Base-by-base conservation (phyloP, 768 basidiomycete species). In the Pleurotus salmoneostramineus region DNA sequence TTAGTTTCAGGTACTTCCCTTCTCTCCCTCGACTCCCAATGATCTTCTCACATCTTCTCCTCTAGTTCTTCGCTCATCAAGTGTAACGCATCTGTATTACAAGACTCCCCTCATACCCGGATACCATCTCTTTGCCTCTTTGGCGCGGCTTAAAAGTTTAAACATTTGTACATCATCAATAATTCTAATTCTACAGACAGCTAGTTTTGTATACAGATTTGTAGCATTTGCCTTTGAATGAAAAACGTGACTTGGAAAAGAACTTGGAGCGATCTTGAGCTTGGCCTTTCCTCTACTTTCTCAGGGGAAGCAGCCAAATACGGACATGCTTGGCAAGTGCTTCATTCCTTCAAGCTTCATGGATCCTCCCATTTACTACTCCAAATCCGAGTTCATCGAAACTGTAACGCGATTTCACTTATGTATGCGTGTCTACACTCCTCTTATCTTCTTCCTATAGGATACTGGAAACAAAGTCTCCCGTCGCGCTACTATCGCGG, bases 381-480 rank as follows among this genome's bases (percentile, higher is more conserved):
- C 87, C 10, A 87, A 88, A 62, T 75, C 83, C 33, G 93, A 95
- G 71, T 94, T 87, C 71, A 95, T 95, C 46, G 93, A 95, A 75
- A 95, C 92, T 57, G 92, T 92, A 69, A n/a, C 57, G 79, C 43
- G 49, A 11, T 6, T 15, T 15, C 44, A 45, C n/a, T 45, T 27
- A 1, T 8, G 32, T 51, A 15, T 42, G 17, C 12, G 32, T 35
- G 33, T 42, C 35, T 56, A 32, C 36, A 33, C 36, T 37, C 37
- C 50, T 54, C 11, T 51, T 21, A 35, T 5, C 8, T 42, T 27
- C 57, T 47, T 50, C 33, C 47, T 46, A 50, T 70, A 95, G 93
- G 94, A 95, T 69, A 95, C 93, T 61, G 93, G 93, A 46, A 96
- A 98, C 78, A 96, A 96, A 72, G 95, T 98, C 45, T 95, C 93